These are phyloP conservation scores for Parasarocladium wereldwijsianum DNA, from an alignment of 2,329 filamentous ascomycete genomes.

Conservation along the genomic window DNA sequence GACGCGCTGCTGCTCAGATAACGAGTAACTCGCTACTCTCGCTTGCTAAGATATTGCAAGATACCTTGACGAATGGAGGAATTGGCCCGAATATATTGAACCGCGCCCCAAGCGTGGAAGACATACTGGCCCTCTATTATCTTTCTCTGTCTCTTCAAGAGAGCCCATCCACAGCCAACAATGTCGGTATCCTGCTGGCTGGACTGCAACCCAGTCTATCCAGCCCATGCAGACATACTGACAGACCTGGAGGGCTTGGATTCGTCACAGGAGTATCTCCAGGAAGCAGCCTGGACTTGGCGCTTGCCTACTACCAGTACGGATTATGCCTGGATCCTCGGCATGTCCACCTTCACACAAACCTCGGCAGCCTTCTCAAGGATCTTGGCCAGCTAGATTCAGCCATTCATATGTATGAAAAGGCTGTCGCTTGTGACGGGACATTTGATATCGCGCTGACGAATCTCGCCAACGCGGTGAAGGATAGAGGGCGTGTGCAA, in stretches of 20 bases:
- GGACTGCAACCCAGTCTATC: slow-evolving; percentile 60
- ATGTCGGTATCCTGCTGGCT: slow-evolving; percentile 92
- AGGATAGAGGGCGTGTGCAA: slow-evolving; percentile 82
- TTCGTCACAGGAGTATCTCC: slow-evolving; percentile 65
- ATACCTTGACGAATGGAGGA: slow-evolving; percentile 70
- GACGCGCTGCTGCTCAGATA: slow-evolving; percentile 72
- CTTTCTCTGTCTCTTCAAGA: slow-evolving; percentile 86
- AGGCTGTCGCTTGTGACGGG: slow-evolving; percentile 82
- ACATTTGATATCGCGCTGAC: slow-evolving; percentile 94
- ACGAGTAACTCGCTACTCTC: slow-evolving; percentile 93
- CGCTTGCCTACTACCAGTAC: slow-evolving; percentile 90
- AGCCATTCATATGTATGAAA: slow-evolving; percentile 94
- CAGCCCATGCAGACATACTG: slow-evolving; percentile 12
- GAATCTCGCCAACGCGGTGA: slow-evolving; percentile 93
- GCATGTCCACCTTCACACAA: slow-evolving; percentile 94
- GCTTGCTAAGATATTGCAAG: slow-evolving; percentile 93
- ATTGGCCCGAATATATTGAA: slow-evolving; percentile 37
- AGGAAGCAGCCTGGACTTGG: slow-evolving; percentile 76
- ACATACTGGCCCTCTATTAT: slow-evolving; percentile 91
- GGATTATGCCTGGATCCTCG: slow-evolving; percentile 72
- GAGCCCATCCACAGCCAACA: slow-evolving; percentile 94
- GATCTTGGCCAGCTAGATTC: slow-evolving; percentile 87
- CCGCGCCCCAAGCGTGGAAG: slow-evolving; percentile 64
- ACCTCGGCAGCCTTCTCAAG: slow-evolving; percentile 86
- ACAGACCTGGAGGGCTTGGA: slow-evolving; percentile 5